A percentile compares a stretch with the other conserved stretches of the same genome.
phyloP scores from a whole-genome alignment of 1,139 yeast genomes.

The Sugiyamaella xylanicola region DNA sequence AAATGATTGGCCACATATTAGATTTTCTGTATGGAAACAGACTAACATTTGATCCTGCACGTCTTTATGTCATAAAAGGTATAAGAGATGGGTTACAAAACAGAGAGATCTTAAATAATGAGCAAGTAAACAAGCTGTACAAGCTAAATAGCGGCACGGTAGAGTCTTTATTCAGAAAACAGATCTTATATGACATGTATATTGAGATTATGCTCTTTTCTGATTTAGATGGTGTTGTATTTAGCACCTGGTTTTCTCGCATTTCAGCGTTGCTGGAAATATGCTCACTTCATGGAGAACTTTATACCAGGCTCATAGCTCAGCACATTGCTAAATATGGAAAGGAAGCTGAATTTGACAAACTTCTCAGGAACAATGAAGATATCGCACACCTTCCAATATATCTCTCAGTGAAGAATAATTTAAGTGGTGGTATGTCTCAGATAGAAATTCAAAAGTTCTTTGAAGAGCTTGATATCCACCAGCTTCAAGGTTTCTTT shows the following conservation, averaged over 20 bases:
- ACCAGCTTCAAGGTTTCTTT: constrained; percentile 1
- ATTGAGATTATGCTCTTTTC: constrained; percentile 22
- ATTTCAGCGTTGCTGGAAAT: background rate
- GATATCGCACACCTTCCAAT: too few species aligned
- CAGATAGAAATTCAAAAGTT: background rate
- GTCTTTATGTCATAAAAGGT: constrained; percentile 64
- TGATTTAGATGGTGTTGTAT: constrained; percentile 8
- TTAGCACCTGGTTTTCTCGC: constrained; percentile 1
- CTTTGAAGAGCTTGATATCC: background rate
- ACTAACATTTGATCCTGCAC: constrained; percentile 69
- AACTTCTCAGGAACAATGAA: background rate
- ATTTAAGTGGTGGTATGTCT: background rate
- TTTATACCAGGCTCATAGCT: background rate
- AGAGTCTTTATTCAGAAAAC: constrained; percentile 26
- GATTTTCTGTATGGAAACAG: constrained; percentile 51
- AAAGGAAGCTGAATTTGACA: constrained; percentile 1
- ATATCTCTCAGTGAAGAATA: constrained; percentile 2
- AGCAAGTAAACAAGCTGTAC: constrained; percentile 8
- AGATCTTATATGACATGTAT: constrained; percentile 18
- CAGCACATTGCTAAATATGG: background rate
- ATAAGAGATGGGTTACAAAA: constrained; percentile 52
- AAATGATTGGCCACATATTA: constrained; percentile 45
- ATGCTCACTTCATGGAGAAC: constrained; percentile 3
- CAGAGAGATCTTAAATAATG: constrained; percentile 13
- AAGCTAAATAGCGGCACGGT: constrained; percentile 23